Percentiles rank a stretch among this genome's conserved stretches.
Evolutionary conservation across 1,284 basidiomycete species (phyloP).

Genomic region (Moesziomyces sp.): DNA sequence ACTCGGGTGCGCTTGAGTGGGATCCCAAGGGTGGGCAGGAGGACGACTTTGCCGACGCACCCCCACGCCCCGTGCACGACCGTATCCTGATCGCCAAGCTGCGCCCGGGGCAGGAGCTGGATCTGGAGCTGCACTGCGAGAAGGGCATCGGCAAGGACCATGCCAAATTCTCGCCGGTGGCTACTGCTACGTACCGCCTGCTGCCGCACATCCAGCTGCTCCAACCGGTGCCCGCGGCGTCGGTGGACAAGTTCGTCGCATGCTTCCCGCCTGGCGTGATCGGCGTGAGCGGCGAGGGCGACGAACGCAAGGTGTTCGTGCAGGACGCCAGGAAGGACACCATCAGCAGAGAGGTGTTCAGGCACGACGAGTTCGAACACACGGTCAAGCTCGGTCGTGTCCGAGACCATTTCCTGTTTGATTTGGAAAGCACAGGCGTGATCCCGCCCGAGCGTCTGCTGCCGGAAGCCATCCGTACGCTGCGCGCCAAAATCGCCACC

Average conservation of each 20-base stretch:
- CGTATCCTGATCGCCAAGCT: conserved; percentile 95
- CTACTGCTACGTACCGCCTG: conserved; percentile 82
- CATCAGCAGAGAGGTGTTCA: conserved; percentile 89
- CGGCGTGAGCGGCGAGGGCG: conserved; percentile 73
- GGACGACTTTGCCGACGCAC: conserved; percentile 69
- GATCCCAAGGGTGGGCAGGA: conserved; percentile 86
- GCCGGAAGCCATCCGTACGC: conserved; percentile 82
- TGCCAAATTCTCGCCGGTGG: conserved; percentile 95
- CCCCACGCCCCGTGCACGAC: conserved; percentile 79
- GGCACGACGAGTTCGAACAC: conserved; percentile 89
- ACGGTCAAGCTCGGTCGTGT: conserved; percentile 85
- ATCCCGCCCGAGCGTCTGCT: conserved; percentile 87
- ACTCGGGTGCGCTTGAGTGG: conserved; percentile 84
- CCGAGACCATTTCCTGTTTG: conserved; percentile 93
- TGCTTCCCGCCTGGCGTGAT: conserved; percentile 94
- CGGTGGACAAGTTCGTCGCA: conserved; percentile 79
- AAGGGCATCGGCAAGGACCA: conserved; percentile 97
- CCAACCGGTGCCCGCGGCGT: conserved; percentile 76
- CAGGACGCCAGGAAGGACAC: conserved; percentile 83
- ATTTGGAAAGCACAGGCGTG: conserved; percentile 87
- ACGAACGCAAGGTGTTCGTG: conserved; percentile 74
- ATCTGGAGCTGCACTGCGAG: conserved; percentile 89
- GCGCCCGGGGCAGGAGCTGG: conserved; percentile 84
- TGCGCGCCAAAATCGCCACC: conserved; percentile 80
- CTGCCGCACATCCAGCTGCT: conserved; percentile 85